Conservation (phyloP, 2,329 filamentous ascomycete genomes). For the Magnaporthiopsis incrustans region DNA sequence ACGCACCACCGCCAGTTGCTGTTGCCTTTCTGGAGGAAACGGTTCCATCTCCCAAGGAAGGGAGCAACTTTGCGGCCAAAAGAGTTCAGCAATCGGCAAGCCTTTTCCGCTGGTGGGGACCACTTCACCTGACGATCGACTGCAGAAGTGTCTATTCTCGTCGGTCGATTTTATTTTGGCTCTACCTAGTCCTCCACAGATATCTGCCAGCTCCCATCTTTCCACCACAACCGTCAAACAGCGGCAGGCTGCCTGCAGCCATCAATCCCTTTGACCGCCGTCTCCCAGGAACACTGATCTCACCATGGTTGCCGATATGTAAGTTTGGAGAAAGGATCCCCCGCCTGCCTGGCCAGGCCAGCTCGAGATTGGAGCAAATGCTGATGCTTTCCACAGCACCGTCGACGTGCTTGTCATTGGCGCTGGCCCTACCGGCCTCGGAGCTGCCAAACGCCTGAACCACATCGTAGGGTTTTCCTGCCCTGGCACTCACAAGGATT, state of each 20-base stretch:
- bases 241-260: too few relatives aligned
- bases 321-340: slow-evolving; percentile 15
- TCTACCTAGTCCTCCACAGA: background rate
- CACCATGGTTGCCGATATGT: slow-evolving; percentile 33
- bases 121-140: too few relatives aligned
- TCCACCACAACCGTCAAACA: background rate
- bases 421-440: slow-evolving; percentile 92
- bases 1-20: too few relatives aligned
- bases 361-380: background rate
- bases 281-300: slow-evolving; percentile 13
- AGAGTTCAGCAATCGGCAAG: too few relatives aligned
- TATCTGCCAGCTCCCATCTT: background rate
- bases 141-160: background rate
- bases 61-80: too few relatives aligned
- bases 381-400: slow-evolving; percentile 45
- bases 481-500: slow-evolving; percentile 16
- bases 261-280: background rate
- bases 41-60: too few relatives aligned
- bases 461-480: slow-evolving; percentile 66
- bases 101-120: background rate
- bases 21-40: too few relatives aligned
- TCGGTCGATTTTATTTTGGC: too few relatives aligned
- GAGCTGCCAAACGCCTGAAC: slow-evolving; percentile 95
- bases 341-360: background rate
- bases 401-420: slow-evolving; percentile 98